Base-by-base conservation (phyloP, 257 asterid species). In the Forsythia viridissima region DNA sequence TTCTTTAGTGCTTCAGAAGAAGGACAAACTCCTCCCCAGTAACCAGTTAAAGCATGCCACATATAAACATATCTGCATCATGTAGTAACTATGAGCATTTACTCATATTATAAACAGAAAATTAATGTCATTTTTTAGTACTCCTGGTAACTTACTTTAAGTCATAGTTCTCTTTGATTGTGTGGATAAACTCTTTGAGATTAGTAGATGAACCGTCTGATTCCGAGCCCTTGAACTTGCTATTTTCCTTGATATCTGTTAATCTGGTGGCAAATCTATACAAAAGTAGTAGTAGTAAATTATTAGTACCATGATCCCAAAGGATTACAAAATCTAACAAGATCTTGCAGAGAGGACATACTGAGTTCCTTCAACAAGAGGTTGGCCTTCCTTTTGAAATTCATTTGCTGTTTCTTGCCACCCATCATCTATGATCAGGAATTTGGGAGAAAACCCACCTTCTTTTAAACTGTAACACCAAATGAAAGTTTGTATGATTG, bases 11-110 rank as follows among this genome's bases (percentile, higher is more conserved):
- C 59, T 21, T 83, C 85, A 1, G 91, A 89, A 6, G 83, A 71
- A 3, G 91, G 73, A 8, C 75, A 85, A 42, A 93, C 85, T 57
- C 98, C 97, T 0, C 96, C 98, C 98, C 94, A 90, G 78, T 91
- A 93, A 36, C 98, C 97, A 8, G 89, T 85, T 59, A 91, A 43
- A 30, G 96, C 97, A 77, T 89, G 97, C 97, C 96, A 93, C 85
- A 91, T 88, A 73, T 91, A 93, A 6, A 90, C 96, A 71, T 84
- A 88, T 79, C 92, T 90, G 84, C 77, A 82, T 16, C 44, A 72
- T 59, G 5, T 13, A 63, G 81, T 37, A 74, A 24, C 13, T 61
- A 16, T 11, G 20, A 72, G 41, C 16, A 42, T 57, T 57, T 57
- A 57, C 36, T 20, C 36, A 57, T 63, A 24, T 21, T 1, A 80